These are phyloP conservation scores for Phytophthora brassicae DNA, from an alignment of 352 stramenopile genomes.

Conservation along the genomic window DNA sequence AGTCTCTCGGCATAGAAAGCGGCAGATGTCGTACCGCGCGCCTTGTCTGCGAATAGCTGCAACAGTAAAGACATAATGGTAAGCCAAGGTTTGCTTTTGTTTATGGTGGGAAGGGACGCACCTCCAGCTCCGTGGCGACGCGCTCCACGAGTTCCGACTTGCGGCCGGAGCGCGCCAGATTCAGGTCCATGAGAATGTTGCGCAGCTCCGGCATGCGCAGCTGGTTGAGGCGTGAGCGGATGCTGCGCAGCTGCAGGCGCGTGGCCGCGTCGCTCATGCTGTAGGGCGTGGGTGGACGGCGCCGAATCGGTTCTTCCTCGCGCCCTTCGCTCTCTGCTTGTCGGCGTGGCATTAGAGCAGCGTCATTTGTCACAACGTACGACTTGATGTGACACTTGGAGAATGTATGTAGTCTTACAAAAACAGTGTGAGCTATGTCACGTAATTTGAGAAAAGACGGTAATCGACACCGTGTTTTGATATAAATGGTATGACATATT, in stretches of 20 bases:
- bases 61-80: not conserved
- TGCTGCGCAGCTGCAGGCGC: slow-evolving; percentile 36
- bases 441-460: not conserved
- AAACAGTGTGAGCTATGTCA: not conserved
- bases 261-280: slow-evolving; percentile 27
- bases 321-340: slow-evolving; percentile 17
- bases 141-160: slow-evolving; percentile 82
- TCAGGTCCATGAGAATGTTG: slow-evolving; percentile 68
- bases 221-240: slow-evolving; percentile 53
- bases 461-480: not conserved
- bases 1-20: slow-evolving; percentile 66
- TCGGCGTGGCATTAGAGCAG: slow-evolving; percentile 13
- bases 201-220: slow-evolving; percentile 79
- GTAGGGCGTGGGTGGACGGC: not conserved
- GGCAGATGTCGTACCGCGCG: slow-evolving; percentile 46
- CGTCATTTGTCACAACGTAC: too few relatives aligned
- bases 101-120: slow-evolving; percentile 15
- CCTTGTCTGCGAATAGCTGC: slow-evolving; percentile 59
- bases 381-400: not conserved
- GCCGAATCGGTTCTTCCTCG: slow-evolving; percentile 18
- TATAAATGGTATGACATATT: not conserved
- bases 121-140: slow-evolving; percentile 65
- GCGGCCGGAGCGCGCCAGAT: slow-evolving; percentile 64
- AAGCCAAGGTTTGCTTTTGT: too few relatives aligned
- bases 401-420: not conserved